Conservation (phyloP, 1,284 basidiomycete genomes). For the Somion occarium region DNA sequence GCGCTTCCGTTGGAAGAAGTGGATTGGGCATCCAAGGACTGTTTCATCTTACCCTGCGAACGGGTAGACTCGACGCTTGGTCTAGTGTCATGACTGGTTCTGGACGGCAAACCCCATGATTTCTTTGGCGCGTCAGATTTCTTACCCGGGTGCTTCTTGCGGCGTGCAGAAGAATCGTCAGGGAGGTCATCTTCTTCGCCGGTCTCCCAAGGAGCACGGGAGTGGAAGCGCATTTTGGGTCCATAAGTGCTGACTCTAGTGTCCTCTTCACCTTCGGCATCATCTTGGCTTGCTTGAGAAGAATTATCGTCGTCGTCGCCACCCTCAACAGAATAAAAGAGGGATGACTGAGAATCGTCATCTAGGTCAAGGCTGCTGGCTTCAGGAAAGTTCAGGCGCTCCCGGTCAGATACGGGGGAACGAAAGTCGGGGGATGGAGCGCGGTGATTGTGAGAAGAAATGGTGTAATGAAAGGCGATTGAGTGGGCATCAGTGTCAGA, state of each 20-base stretch:
- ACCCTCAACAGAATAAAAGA: slow-evolving; percentile 12
- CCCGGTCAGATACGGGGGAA: slow-evolving; percentile 30
- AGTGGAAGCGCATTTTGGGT: slow-evolving; percentile 76
- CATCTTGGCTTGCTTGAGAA: slow-evolving; percentile 16
- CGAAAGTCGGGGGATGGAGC: slow-evolving; percentile 21
- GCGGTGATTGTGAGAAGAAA: slow-evolving; percentile 22
- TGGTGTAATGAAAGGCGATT: slow-evolving; percentile 25
- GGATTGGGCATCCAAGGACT: slow-evolving; percentile 56
- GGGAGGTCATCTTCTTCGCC: slow-evolving; percentile 50
- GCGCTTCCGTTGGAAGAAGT: slow-evolving; percentile 46
- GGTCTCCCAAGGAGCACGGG: slow-evolving; percentile 74
- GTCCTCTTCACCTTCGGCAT: slow-evolving; percentile 34
- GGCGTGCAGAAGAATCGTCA: slow-evolving; percentile 28
- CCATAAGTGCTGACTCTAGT: slow-evolving; percentile 65
- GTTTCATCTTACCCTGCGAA: slow-evolving; percentile 45
- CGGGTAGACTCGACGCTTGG: slow-evolving; percentile 61
- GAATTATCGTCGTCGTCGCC: slow-evolving; percentile 24
- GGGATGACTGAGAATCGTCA: slow-evolving; percentile 48
- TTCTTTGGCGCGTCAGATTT: slow-evolving; percentile 35
- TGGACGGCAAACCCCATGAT: slow-evolving; percentile 36
- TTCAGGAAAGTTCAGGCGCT: slow-evolving; percentile 43
- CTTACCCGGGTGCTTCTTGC: slow-evolving; percentile 22
- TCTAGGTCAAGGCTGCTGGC: slow-evolving; percentile 55
- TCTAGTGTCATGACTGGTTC: slow-evolving; percentile 39
- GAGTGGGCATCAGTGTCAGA: slow-evolving; percentile 25